phyloP scores from a whole-genome alignment of 176 grass and related monocot species.

The Rhipidocladum racemiflorum region DNA sequence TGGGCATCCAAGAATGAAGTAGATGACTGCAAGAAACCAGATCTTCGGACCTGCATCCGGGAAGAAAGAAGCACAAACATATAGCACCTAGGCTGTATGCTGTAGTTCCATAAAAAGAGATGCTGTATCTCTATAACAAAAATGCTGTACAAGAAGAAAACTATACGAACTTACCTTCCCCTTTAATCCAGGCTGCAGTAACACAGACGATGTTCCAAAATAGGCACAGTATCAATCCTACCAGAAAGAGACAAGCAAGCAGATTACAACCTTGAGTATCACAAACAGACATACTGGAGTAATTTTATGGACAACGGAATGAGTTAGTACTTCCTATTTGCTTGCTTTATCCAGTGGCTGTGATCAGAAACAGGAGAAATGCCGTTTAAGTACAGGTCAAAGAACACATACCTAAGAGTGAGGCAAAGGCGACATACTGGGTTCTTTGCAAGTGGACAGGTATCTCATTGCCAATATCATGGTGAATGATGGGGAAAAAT shows the following conservation, averaged over 20 bases:
- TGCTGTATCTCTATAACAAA: neutral
- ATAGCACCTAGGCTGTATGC: neutral
- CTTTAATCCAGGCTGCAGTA: slow-evolving; percentile 62
- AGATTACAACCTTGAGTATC: neutral
- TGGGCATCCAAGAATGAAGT: slow-evolving; percentile 70
- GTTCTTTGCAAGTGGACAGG: slow-evolving; percentile 61
- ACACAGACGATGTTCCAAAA: slow-evolving; percentile 72
- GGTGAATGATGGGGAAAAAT: slow-evolving; percentile 72
- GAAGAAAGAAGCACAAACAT: neutral
- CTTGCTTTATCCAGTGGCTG: neutral
- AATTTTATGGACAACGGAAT: neutral
- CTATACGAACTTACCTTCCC: slow-evolving; percentile 34
- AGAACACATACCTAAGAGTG: slow-evolving; percentile 50
- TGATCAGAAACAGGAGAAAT: neutral
- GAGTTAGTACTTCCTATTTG: neutral
- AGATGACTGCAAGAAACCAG: slow-evolving; percentile 73
- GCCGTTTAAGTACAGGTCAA: neutral
- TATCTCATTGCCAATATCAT: slow-evolving; percentile 78
- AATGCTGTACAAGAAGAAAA: neutral
- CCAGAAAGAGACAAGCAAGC: neutral
- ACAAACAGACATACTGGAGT: neutral
- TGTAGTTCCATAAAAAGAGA: neutral
- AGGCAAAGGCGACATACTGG: slow-evolving; percentile 60
- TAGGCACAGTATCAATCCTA: slow-evolving; percentile 54
- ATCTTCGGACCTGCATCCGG: slow-evolving; percentile 64